Evolutionary conservation across 179 eudicot species (phyloP).

Genomic region (Camellia oleifera): DNA sequence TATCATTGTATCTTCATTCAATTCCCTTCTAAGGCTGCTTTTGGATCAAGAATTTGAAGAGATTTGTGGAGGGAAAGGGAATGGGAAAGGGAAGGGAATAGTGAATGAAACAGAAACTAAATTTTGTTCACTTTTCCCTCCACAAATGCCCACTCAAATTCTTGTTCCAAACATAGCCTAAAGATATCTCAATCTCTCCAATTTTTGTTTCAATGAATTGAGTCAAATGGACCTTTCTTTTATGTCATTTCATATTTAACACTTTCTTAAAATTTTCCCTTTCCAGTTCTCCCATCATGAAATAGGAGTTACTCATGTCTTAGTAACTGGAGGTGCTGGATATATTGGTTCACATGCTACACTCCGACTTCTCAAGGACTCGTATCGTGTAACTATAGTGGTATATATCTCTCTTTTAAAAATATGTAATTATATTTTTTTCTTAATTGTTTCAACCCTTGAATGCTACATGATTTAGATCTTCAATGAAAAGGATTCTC

Average conservation of each 20-base stretch:
- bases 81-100: not conserved
- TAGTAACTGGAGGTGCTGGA: conserved; percentile 98
- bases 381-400: conserved; percentile 94
- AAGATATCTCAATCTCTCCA: no score
- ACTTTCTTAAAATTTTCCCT: no score
- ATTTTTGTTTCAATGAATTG: no score
- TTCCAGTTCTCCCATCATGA: conserved; percentile 77
- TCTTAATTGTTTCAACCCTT: not conserved
- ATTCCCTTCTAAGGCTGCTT: not conserved
- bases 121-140: no score
- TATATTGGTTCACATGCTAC: conserved; percentile 98
- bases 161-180: no score
- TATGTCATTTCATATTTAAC: no score
- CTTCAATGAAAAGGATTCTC: conserved; percentile 12
- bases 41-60: not conserved
- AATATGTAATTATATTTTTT: not conserved
- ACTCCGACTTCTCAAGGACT: conserved; percentile 77
- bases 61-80: not conserved
- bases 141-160: no score
- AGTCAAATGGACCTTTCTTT: no score
- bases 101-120: no score
- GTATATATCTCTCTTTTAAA: conserved; percentile 31
- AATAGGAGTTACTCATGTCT: conserved; percentile 83
- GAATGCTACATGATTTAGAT: not conserved
- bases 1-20: not conserved